Conservation (phyloP, 192 early-diverging fungal genomes). For the Coemansia interrupta region DNA sequence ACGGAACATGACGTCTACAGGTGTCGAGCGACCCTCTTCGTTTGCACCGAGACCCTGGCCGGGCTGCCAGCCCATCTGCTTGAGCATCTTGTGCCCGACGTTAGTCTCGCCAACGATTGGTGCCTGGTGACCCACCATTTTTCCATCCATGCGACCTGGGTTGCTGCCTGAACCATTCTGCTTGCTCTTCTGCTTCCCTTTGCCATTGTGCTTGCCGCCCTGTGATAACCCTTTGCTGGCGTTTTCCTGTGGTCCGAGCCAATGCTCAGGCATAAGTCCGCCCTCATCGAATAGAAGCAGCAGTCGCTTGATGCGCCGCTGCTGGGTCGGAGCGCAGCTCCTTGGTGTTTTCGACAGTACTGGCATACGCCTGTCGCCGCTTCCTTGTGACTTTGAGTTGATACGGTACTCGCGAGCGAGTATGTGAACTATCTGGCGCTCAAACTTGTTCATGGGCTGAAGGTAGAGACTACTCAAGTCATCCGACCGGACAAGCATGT, state of each 20-base stretch:
- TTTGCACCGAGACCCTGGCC: constrained; percentile 44
- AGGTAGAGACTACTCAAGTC: constrained; percentile 47
- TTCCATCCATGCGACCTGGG: constrained; percentile 16
- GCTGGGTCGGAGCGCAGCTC: constrained; percentile 24
- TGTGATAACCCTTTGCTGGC: neutral
- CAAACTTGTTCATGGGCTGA: constrained; percentile 46
- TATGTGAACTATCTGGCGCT: constrained; percentile 45
- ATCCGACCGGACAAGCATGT: constrained; percentile 19
- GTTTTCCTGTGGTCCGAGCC: constrained; percentile 19
- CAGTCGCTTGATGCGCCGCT: constrained; percentile 30
- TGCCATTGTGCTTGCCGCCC: constrained; percentile 3
- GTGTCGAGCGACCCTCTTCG: constrained; percentile 41
- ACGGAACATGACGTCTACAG: constrained; percentile 46
- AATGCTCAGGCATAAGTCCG: constrained; percentile 28
- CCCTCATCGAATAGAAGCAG: constrained; percentile 34
- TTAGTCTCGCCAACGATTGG: constrained; percentile 47
- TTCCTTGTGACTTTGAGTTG: constrained; percentile 49
- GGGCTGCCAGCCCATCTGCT: constrained; percentile 53
- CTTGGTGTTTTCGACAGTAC: constrained; percentile 31
- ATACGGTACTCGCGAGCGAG: constrained; percentile 41
- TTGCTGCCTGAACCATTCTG: neutral
- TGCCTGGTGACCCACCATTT: constrained; percentile 37
- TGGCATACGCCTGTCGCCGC: constrained; percentile 21
- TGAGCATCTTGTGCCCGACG: constrained; percentile 51
- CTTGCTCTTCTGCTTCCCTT: constrained; percentile 12